Evolutionary conservation across 164 flowering plant species (phyloP), one percentile per base, ranked within the genome.

Genomic region (Berberis thunbergii): DNA sequence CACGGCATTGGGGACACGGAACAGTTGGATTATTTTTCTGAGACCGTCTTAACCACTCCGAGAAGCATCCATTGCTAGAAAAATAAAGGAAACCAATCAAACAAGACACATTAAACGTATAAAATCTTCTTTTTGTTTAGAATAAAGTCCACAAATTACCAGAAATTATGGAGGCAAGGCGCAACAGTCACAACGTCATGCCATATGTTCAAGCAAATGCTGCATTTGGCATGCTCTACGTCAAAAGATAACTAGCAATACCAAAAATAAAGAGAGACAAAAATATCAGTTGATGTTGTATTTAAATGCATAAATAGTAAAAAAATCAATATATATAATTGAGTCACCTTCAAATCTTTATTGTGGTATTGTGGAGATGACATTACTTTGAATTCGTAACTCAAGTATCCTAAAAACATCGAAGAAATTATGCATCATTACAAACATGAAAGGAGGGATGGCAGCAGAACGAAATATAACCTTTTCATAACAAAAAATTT

Each of bases 101-200:
- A 54, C 54, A 5, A 63, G 46, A 26, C 26, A 26, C 26, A 26
- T 26, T 26, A 26, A 26, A 26, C 26, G 26, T 26, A 26, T 26
- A 26, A 26, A 26, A 26, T 26, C 26, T 26, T 26, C 26, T 26
- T 26, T 26, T 26, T 26, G 26, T 26, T 26, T 26, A 26, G 26
- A 26, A 26, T 26, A 26, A 26, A 26, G 26, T 26, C 26, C 26
- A 0, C 26, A 26, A 26, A 26, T 63, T 41, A 92, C 98, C 98
- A 92, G 73, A 92, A 92, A 73, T 86, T 88, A 75, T 92, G 98
- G 64, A 88, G 87, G 74, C 98, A 92, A 43, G 98, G 98, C 39
- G 96, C 89, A 72, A 74, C 89, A 41, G 98, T 88, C 9, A 92
- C 96, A 64, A 85, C 98, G 73, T 92, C 94, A 79, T 90, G 98